Evolutionary conservation across 1,139 yeast genomes (phyloP).

Genomic region (Magnusiomyces suaveolens): DNA sequence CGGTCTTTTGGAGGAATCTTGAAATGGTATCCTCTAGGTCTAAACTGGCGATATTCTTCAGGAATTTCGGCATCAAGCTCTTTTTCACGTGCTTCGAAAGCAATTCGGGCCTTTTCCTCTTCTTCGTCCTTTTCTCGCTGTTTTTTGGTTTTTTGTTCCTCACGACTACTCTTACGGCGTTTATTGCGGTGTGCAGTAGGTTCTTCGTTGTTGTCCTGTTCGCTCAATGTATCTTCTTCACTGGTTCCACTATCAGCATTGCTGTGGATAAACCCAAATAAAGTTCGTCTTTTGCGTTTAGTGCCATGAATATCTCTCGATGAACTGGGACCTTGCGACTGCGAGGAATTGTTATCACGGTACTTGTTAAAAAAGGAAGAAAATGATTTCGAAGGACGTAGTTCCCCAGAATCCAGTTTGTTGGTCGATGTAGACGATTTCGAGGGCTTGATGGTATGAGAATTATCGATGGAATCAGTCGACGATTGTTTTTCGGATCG

Average conservation of each 20-base stretch:
- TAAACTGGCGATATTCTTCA: slow-evolving; percentile 30
- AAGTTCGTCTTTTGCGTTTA: slow-evolving; percentile 1
- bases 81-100: slow-evolving; percentile 34
- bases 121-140: slow-evolving; percentile 14
- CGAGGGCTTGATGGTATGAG: background rate
- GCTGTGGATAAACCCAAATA: slow-evolving; percentile 3
- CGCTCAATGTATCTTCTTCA: slow-evolving; percentile 7
- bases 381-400: background rate
- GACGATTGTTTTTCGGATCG: background rate
- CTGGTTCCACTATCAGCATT: background rate
- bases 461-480: background rate
- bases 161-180: slow-evolving; percentile 7
- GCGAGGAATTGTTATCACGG: background rate
- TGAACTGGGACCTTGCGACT: background rate
- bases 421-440: background rate
- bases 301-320: background rate
- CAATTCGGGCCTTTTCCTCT: slow-evolving; percentile 15
- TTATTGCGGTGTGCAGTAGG: slow-evolving; percentile 4
- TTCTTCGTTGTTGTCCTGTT: slow-evolving; percentile 6
- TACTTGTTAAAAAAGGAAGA: background rate
- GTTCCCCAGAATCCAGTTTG: background rate
- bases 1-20: slow-evolving; percentile 79
- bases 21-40: slow-evolving; percentile 40
- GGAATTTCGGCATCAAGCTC: slow-evolving; percentile 49
- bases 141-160: slow-evolving; percentile 10